These are phyloP conservation scores for Metarhizium robertsii DNA, from an alignment of 2,329 filamentous ascomycete genomes.

Conservation along the genomic window DNA sequence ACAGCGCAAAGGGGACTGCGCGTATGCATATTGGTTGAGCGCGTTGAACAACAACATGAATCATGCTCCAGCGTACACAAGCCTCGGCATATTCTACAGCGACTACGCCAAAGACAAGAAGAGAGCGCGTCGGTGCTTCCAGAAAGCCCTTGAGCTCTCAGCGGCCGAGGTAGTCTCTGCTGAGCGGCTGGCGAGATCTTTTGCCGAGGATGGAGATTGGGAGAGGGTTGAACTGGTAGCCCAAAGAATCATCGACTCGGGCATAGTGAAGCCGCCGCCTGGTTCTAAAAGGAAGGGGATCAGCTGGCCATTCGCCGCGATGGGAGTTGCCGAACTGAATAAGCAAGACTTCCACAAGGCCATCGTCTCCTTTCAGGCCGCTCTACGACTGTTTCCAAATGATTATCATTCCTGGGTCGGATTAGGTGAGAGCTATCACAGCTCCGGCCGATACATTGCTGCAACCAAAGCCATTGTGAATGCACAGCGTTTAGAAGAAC, in stretches of 20 bases:
- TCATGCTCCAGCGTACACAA: constrained; percentile 85
- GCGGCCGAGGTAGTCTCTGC: constrained; percentile 78
- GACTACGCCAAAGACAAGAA: constrained; percentile 85
- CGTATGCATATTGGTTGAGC: constrained; percentile 75
- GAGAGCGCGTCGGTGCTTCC: constrained; percentile 83
- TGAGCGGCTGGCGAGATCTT: constrained; percentile 74
- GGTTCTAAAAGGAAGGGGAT: constrained; percentile 89
- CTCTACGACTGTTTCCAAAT: constrained; percentile 69
- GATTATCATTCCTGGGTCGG: constrained; percentile 97
- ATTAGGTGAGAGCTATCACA: constrained; percentile 94
- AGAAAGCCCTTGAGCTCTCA: constrained; percentile 92
- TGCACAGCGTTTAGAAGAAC: constrained; percentile 65
- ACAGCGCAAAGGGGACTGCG: constrained; percentile 57
- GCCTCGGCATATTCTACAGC: constrained; percentile 79
- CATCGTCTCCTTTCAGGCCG: constrained; percentile 85
- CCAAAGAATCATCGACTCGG: constrained; percentile 87
- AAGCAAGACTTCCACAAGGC: constrained; percentile 84
- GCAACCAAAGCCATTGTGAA: constrained; percentile 85
- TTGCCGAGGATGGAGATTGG: constrained; percentile 89
- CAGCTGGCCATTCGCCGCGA: constrained; percentile 91
- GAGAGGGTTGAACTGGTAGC: constrained; percentile 91
- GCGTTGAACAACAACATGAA: constrained; percentile 81
- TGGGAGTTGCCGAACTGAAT: constrained; percentile 91
- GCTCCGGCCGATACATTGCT: constrained; percentile 87
- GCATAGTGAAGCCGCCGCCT: constrained; percentile 79